Base-by-base conservation (phyloP, 441 rosid genomes). In the Aquilaria agallochum region DNA sequence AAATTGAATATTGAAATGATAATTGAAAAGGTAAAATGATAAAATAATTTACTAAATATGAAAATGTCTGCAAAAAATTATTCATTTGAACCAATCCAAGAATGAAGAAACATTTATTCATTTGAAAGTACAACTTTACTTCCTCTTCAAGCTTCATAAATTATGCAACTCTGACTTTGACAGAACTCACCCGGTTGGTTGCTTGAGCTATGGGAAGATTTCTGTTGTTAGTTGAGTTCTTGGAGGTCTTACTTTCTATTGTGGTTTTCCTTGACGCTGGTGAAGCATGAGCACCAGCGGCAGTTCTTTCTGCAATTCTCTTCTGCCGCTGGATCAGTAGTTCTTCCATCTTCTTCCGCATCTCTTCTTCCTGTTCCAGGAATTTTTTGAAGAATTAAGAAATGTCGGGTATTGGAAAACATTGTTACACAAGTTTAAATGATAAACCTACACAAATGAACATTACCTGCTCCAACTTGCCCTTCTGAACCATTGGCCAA, bases 261-360 rank as follows among this genome's bases (percentile, higher is more conserved):
- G 77, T 67, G 11, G 53, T 71, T 71, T 73, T 87, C 69, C 66
- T 82, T 67, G 74, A 48, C 36, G 77, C 59, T 12, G 79, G 51
- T 32, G 75, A 55, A 75, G 79, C 48, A 53, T 67, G 3, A 33
- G 71, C 72, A 34, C 66, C 61, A 13, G 84, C 78, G 11, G 93
- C 93, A 66, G 88, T 87, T 82, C 95, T 86, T 76, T 87, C 89
- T 0, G 98, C 90, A 36, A 89, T 89, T 72, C 96, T 86, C 71
- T 79, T 84, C 74, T 89, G 96, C 45, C 96, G 83, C 69, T 83
- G 83, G 59, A 87, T 64, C n/a, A 45, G 11, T 64, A 80, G 59
- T 60, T 79, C 88, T 76, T 92, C 93, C 81, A 81, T 81, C 71
- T 76, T 86, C 75, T 76, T 87, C 59, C 95, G 67, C 52, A 72